A percentile compares a stretch with the other conserved stretches of the same genome.
Evolutionary conservation across 2,329 filamentous ascomycete genomes (phyloP).

Genomic region (Alternaria brassicicola): DNA sequence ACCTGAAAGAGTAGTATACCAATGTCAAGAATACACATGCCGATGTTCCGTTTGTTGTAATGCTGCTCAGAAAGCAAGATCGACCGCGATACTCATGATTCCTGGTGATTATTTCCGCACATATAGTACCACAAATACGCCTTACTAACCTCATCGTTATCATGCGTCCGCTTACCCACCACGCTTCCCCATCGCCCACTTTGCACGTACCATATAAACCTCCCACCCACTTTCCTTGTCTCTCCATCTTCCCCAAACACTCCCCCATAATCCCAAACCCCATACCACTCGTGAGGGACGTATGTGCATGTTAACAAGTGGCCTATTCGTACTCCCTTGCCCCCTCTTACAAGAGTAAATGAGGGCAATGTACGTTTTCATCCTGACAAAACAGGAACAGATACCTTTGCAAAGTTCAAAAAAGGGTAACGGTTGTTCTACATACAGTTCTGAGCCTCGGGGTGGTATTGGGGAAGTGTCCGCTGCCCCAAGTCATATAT

Average conservation of each 20-base stretch:
- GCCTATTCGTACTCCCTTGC: neutral
- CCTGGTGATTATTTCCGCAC: neutral
- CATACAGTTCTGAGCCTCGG: neutral
- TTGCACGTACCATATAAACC: neutral
- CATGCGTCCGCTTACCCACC: neutral
- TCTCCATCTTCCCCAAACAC: neutral
- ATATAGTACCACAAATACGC: neutral
- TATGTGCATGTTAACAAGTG: neutral
- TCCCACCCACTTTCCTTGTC: no score
- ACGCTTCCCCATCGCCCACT: neutral
- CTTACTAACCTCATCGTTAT: neutral
- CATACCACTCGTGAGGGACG: neutral
- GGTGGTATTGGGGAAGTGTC: no score
- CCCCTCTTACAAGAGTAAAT: neutral
- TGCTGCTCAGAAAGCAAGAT: neutral
- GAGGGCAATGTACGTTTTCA: neutral
- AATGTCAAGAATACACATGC: neutral
- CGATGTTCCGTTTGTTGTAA: neutral
- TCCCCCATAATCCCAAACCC: neutral
- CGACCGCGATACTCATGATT: neutral
- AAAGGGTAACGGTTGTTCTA: neutral
- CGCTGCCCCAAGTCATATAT: no score
- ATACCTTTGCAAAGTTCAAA: no score
- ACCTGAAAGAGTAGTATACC: conserved; percentile 52
- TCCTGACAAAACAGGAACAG: neutral